Conservation (phyloP, 768 basidiomycete species). For the Termitomyces sp. region DNA sequence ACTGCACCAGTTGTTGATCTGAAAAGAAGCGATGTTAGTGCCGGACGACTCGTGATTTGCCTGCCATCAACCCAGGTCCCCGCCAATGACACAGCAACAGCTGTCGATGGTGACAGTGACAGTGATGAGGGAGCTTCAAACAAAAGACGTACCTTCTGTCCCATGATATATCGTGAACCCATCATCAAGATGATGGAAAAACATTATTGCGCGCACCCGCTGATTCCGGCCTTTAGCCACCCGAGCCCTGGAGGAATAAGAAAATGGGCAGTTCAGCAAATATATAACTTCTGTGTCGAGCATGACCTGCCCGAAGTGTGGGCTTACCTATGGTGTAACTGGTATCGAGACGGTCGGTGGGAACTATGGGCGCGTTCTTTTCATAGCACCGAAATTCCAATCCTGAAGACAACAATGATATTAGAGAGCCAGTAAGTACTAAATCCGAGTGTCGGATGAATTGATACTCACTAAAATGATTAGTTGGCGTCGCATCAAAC, state of each 20-base stretch:
- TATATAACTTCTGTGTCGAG: conserved; percentile 5
- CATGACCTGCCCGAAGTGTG: conserved; percentile 3
- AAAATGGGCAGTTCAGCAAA: conserved; percentile 4
- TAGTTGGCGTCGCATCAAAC: background rate
- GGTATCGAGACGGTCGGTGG: no score
- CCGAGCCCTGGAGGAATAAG: conserved; percentile 1
- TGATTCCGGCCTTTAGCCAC: conserved; percentile 15
- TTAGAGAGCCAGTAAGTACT: conserved; percentile 25
- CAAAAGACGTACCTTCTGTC: conserved; percentile 15
- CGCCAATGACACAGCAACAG: background rate
- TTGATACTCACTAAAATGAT: no score
- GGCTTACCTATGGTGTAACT: conserved; percentile 19
- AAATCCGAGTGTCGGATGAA: background rate
- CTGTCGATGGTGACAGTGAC: background rate
- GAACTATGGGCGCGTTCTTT: conserved; percentile 12
- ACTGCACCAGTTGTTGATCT: background rate
- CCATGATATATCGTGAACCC: conserved; percentile 5
- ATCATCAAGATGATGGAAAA: conserved; percentile 21
- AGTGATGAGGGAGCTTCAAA: background rate
- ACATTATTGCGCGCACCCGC: conserved; percentile 18
- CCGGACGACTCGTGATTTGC: background rate
- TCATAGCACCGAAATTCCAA: conserved; percentile 14
- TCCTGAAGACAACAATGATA: conserved; percentile 26
- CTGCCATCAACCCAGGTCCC: background rate
- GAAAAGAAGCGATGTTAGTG: background rate